Percentiles rank a stretch among this genome's conserved stretches.
phyloP scores from a whole-genome alignment of 257 asterid species.

The Ligustrum vulgare region DNA sequence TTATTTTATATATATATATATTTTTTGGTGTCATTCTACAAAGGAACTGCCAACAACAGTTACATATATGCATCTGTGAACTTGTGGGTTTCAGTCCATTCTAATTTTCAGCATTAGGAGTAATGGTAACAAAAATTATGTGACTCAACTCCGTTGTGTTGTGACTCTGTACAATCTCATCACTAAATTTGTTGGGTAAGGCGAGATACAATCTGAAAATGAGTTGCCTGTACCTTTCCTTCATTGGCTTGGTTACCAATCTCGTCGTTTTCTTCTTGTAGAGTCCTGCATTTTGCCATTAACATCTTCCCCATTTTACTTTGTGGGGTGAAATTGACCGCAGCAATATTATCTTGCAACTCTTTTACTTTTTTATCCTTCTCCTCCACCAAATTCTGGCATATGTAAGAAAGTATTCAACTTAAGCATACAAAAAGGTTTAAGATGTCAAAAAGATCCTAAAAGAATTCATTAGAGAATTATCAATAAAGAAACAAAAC shows the following conservation, averaged over 20 bases:
- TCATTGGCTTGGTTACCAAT: constrained; percentile 97
- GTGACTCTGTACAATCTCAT: background rate
- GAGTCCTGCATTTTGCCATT: constrained; percentile 94
- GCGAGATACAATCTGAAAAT: constrained; percentile 7
- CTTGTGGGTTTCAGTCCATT: background rate
- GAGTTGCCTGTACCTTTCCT: constrained; percentile 73
- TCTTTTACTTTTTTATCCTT: constrained; percentile 92
- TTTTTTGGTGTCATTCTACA: background rate
- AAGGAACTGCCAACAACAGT: background rate
- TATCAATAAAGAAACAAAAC: background rate
- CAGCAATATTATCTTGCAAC: constrained; percentile 88
- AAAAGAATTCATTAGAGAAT: background rate
- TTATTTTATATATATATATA: too few species aligned
- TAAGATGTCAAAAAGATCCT: background rate
- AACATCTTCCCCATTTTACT: constrained; percentile 98
- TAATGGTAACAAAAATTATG: background rate
- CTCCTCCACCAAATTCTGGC: constrained; percentile 95
- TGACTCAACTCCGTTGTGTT: background rate
- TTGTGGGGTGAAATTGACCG: constrained; percentile 90
- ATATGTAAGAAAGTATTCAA: constrained; percentile 20
- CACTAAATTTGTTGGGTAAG: background rate
- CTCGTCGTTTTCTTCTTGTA: constrained; percentile 96
- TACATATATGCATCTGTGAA: background rate
- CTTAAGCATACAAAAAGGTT: constrained; percentile 5
- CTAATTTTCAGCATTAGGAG: too few species aligned